Base-by-base conservation (phyloP, 495 filamentous ascomycete species). In the Sphaerosporella brunnea region DNA sequence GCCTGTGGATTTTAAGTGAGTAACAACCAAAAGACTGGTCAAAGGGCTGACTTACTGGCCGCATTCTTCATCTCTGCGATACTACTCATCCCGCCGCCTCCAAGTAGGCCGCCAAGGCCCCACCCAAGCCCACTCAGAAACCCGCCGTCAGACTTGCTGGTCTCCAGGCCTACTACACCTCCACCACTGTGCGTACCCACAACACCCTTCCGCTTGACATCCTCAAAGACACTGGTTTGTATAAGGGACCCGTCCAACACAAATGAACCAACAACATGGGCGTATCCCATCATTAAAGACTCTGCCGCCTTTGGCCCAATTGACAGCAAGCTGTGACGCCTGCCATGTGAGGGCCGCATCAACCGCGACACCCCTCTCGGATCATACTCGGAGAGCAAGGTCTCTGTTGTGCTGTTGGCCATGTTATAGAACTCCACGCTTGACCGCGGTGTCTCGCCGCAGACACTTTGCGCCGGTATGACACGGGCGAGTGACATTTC, bases 261-360 rank as follows among this genome's bases (percentile, higher is more conserved):
- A 52, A 96, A 97, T 0, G 82, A 81, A 15, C 92, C 90, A 56
- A 80, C 78, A n/a, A 95, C 73, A 60, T 97, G 88, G 3, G 80
- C 92, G 65, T 93, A 97, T 8, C 87, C 90, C 90, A 97, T 96
- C 77, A 97, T 87, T 44, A 97, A 64, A 13, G 80, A 74, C 64
- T 96, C 85, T 38, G 73, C 51, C 10, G 66, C 77, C 51, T 51
- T 51, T 25, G 66, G 48, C 4, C 58, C 58, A 24, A 61, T 48
- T 15, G 53, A 56, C 13, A 61, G 43, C 23, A 61, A 24, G 37
- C 58, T 61, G 26, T 61, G 66, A 52, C 77, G 71, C 35, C 82
- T 74, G 23, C 60, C 63, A 62, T 84, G 80, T 8, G 71, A 59
- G 28, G 73, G 52, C 53, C 70, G 66, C 8, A 64, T 53, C 48